A percentile compares a stretch with the other conserved stretches of the same genome.
Conservation (phyloP, 2,329 filamentous ascomycete species). For the Cercospora sesami region DNA sequence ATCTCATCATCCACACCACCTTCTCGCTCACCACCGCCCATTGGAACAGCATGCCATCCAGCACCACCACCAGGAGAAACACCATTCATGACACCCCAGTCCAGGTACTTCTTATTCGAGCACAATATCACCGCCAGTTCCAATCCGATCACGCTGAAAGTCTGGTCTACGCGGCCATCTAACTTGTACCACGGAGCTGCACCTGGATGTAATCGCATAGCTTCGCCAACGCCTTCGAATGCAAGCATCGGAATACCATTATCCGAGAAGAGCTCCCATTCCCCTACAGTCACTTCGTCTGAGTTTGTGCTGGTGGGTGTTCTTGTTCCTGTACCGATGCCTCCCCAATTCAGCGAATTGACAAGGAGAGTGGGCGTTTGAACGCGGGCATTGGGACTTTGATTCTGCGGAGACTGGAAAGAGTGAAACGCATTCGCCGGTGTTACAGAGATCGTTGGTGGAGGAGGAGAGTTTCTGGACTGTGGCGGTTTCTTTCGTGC, state of each 20-base stretch:
- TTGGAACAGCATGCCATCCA: not conserved
- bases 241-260: conserved; percentile 10
- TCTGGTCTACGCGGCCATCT: conserved; percentile 4
- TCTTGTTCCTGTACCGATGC: not conserved
- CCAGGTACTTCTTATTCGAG: not conserved
- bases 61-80: not conserved
- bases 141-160: conserved; percentile 21
- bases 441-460: not conserved
- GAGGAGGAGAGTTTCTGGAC: not conserved
- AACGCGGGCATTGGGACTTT: not conserved
- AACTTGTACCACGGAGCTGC: not conserved
- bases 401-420: not conserved
- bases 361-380: not conserved
- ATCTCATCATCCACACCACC: not conserved
- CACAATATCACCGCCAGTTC: conserved; percentile 20
- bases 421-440: not conserved
- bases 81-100: not conserved
- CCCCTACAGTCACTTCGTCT: not conserved
- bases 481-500: not conserved
- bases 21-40: not conserved
- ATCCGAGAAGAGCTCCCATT: not conserved
- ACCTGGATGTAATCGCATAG: conserved; percentile 4
- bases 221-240: conserved; percentile 12
- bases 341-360: not conserved
- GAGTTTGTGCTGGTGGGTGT: not conserved